Conservation (phyloP, 805 yeast genomes). For the Myxozyma udenii region DNA sequence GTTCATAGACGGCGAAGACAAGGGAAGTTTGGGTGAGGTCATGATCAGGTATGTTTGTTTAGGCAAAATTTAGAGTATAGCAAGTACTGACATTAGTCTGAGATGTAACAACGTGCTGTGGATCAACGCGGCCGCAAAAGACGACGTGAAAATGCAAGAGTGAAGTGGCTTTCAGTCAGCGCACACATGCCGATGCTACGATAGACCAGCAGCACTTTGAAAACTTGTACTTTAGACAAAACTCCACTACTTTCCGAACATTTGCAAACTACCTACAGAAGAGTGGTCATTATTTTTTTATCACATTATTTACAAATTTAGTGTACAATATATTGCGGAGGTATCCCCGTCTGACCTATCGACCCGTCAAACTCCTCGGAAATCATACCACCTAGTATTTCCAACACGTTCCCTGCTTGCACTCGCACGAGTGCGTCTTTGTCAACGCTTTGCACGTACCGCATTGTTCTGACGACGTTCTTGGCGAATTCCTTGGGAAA, state of each 20-base stretch:
- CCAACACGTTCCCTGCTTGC: constrained; percentile 33
- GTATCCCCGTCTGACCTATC: too few relatives aligned
- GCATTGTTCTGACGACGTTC: constrained; percentile 22
- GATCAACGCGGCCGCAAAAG: constrained; percentile 38
- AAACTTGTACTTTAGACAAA: too few relatives aligned
- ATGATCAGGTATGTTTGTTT: constrained; percentile 49
- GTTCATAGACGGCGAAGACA: constrained; percentile 47
- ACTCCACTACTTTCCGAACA: too few relatives aligned
- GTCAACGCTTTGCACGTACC: constrained; percentile 32
- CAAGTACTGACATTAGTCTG: too few relatives aligned
- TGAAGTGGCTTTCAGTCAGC: not conserved
- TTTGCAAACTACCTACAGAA: too few relatives aligned
- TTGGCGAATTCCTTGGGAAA: constrained; percentile 34
- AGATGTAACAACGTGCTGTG: constrained; percentile 89
- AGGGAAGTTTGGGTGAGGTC: constrained; percentile 65
- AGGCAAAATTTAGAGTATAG: too few relatives aligned
- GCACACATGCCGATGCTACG: not conserved
- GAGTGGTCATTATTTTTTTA: too few relatives aligned
- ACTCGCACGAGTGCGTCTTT: constrained; percentile 37
- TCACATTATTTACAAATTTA: too few relatives aligned
- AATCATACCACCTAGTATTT: constrained; percentile 28
- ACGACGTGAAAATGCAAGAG: constrained; percentile 16
- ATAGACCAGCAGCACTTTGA: too few relatives aligned
- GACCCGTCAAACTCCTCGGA: constrained; percentile 11
- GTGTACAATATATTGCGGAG: too few relatives aligned